Conservation (phyloP, 176 grass and related monocot genomes). For the Aegilops bicornis region DNA sequence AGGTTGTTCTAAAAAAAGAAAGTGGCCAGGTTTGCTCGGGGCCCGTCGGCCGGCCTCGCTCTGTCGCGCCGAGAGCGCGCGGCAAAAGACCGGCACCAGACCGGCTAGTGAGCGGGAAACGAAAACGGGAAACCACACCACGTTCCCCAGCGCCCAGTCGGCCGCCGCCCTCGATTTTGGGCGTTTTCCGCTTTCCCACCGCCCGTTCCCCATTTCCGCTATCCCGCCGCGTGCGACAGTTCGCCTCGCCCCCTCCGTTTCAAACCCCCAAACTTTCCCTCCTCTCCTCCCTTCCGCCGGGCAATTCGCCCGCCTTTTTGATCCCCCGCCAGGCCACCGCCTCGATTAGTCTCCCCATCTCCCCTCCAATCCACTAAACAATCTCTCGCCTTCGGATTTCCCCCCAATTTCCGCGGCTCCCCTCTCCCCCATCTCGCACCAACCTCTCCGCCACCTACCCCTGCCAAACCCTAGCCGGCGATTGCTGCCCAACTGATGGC, state of each 20-base stretch:
- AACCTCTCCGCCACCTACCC: constrained; percentile 34
- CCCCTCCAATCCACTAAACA: background rate
- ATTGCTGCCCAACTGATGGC: constrained; percentile 29
- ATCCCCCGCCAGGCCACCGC: background rate
- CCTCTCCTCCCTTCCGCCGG: background rate
- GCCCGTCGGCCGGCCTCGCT: too few species aligned
- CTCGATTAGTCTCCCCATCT: background rate
- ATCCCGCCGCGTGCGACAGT: constrained; percentile 10
- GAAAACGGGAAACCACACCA: constrained; percentile 16
- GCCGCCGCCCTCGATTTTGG: background rate
- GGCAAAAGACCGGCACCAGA: constrained; percentile 2
- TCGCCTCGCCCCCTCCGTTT: constrained; percentile 36
- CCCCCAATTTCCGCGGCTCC: background rate
- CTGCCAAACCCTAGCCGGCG: constrained; percentile 47
- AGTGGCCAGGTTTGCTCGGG: too few species aligned
- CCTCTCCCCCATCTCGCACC: background rate
- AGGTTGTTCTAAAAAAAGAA: too few species aligned
- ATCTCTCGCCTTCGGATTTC: background rate
- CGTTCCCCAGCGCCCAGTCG: background rate
- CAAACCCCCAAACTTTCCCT: constrained; percentile 38
- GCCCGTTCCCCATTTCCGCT: background rate
- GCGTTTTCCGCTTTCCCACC: background rate
- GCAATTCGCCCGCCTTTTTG: constrained; percentile 22
- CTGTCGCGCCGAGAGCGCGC: background rate
- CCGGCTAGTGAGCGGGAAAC: constrained; percentile 28